Conservation (phyloP, 1,139 yeast genomes). For the Chernovozyma aurita region DNA sequence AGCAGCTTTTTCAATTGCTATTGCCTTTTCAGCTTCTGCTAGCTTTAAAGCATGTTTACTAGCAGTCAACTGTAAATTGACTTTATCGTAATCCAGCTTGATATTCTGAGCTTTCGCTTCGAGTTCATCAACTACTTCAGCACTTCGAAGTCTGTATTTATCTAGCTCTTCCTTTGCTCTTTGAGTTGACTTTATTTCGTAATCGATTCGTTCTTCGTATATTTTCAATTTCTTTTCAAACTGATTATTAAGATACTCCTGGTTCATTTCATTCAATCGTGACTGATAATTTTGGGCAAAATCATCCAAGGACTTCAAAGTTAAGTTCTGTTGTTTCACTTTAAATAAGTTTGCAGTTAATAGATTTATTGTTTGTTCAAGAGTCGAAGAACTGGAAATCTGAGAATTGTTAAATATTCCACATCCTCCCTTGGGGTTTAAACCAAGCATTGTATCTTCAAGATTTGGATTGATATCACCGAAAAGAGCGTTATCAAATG, state of each 20-base stretch:
- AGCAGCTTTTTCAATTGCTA: neutral
- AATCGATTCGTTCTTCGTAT: slow-evolving; percentile 18
- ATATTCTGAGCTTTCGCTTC: slow-evolving; percentile 15
- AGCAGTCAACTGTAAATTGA: slow-evolving; percentile 8
- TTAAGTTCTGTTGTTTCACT: slow-evolving; percentile 34
- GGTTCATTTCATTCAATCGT: slow-evolving; percentile 26
- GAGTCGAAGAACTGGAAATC: slow-evolving; percentile 49
- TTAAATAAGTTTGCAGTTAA: slow-evolving; percentile 26
- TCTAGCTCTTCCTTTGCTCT: slow-evolving; percentile 18
- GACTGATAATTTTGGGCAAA: slow-evolving; percentile 28
- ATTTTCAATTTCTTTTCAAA: slow-evolving; percentile 17
- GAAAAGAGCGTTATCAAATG: slow-evolving; percentile 73
- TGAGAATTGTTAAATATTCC: slow-evolving; percentile 65
- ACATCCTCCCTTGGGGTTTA: slow-evolving; percentile 49
- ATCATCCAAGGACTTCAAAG: slow-evolving; percentile 26
- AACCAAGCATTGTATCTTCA: slow-evolving; percentile 58
- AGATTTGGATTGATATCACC: slow-evolving; percentile 66
- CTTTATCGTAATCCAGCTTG: slow-evolving; percentile 15
- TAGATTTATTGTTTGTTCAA: slow-evolving; percentile 36
- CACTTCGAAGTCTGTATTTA: slow-evolving; percentile 15
- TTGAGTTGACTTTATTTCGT: slow-evolving; percentile 16
- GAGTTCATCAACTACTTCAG: slow-evolving; percentile 15
- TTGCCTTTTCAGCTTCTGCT: neutral
- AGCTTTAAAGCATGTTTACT: slow-evolving; percentile 2
- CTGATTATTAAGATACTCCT: slow-evolving; percentile 21